Base-by-base conservation (phyloP, 768 basidiomycete species). In the Sutorius australiensis region DNA sequence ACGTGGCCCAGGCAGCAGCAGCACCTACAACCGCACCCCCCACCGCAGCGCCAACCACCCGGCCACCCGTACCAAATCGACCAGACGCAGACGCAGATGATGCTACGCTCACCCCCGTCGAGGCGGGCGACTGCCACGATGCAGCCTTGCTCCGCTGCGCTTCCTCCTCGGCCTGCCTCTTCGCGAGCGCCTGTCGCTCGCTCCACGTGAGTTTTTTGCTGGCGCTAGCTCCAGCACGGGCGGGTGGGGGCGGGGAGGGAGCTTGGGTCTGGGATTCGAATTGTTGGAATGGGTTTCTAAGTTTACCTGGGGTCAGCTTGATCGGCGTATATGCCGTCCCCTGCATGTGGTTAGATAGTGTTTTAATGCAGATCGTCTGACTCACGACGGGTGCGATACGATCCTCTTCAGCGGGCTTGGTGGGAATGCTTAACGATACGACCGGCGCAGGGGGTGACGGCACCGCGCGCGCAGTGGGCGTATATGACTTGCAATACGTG, bases 311-410 rank as follows among this genome's bases (percentile, higher is more conserved):
- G 21, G 86, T 79, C 9, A 98, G 77, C 47, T 81, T 81, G 54
- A 98, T 92, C 3, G 95, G 95, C 1, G 86, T 89, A 66, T 94
- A 98, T 0, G 87, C 80, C 0, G 93, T 92, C 45, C 93, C 89
- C 72, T 75, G 16, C 10, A 13, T 33, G 32, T 3, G 0, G 12
- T 31, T 34, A 24, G 24, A 24, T 24, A 5, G 27, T 10, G 3
- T 8, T 28, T 37, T 32, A 24, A 48, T 31, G 5, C 24, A 24
- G 24, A 24, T 24, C 24, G 24, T 24, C 24, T 3, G 14, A 48
- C 75, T 64, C 55, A 77, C 76, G 17, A 93, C 86, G 2, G 90
- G 90, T 1, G 77, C 87, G 59, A 95, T 95, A 5, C 83, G 83
- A 68, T 95, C 91, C 0, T 93, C 88, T 51, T 85, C 84, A 0